Evolutionary conservation across 768 basidiomycete genomes (phyloP).

Genomic region (Pleurotus platypus): DNA sequence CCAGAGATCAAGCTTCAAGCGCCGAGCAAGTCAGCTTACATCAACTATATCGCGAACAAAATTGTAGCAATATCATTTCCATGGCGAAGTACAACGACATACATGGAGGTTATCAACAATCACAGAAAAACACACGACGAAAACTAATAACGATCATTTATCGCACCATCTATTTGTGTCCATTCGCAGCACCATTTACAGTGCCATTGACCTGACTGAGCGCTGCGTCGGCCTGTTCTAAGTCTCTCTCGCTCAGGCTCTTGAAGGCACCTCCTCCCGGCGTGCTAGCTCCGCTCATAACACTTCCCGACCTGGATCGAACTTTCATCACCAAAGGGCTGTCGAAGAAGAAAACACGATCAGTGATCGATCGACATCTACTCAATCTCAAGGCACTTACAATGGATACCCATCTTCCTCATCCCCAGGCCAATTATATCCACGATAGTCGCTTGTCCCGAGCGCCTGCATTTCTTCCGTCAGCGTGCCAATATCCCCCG

Average conservation of each 20-base stretch:
- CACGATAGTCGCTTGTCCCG: constrained; percentile 82
- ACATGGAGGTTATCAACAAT: too few relatives aligned
- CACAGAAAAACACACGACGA: too few relatives aligned
- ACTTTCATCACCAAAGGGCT: constrained; percentile 91
- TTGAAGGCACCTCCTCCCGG: constrained; percentile 80
- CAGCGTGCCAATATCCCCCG: constrained; percentile 88
- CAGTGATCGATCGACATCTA: too few relatives aligned
- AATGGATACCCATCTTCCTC: constrained; percentile 84
- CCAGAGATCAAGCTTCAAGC: too few relatives aligned
- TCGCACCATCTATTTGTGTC: constrained; percentile 6
- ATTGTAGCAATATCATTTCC: too few relatives aligned
- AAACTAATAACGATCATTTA: not conserved
- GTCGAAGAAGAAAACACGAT: not conserved
- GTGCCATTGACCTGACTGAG: constrained; percentile 54
- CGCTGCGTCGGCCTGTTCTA: constrained; percentile 85
- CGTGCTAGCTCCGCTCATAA: constrained; percentile 69
- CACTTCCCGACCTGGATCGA: constrained; percentile 76
- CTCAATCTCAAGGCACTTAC: constrained; percentile 41
- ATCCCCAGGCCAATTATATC: constrained; percentile 55
- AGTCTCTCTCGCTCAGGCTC: constrained; percentile 83
- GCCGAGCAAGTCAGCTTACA: too few relatives aligned
- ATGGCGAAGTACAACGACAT: too few relatives aligned
- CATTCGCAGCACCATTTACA: constrained; percentile 9
- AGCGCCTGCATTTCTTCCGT: constrained; percentile 93
- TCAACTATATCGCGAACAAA: too few relatives aligned